Percentiles rank a stretch among this genome's conserved stretches.
These are phyloP conservation scores for Malus sylvestris DNA, from an alignment of 306 rosid species.

Conservation along the genomic window DNA sequence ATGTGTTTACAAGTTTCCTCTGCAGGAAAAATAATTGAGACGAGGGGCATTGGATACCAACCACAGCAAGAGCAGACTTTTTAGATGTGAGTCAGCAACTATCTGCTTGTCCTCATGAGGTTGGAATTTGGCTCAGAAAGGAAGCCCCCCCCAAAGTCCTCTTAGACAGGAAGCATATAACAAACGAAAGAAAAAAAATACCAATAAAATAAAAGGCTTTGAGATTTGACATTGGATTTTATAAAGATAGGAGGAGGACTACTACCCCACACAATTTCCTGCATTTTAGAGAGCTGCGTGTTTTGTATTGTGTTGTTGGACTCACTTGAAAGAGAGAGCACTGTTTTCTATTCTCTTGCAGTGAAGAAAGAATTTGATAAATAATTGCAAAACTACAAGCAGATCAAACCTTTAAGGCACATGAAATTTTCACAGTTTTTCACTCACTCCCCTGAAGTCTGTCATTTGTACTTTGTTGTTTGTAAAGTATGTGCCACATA, in stretches of 20 bases:
- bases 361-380: constrained; percentile 37
- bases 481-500: constrained; percentile 50
- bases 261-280: constrained; percentile 27
- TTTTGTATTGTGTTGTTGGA: constrained; percentile 69
- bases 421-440: constrained; percentile 17
- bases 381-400: constrained; percentile 70
- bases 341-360: constrained; percentile 49
- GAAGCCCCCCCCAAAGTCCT: constrained; percentile 31
- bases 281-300: constrained; percentile 14
- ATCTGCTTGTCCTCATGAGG: constrained; percentile 36
- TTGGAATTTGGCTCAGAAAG: constrained; percentile 54
- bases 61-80: constrained; percentile 23
- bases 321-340: constrained; percentile 24
- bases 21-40: constrained; percentile 18
- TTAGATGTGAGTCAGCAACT: constrained; percentile 8
- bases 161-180: constrained; percentile 41
- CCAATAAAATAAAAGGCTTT: constrained; percentile 14
- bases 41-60: constrained; percentile 26
- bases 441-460: constrained; percentile 38
- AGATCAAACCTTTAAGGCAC: constrained; percentile 36
- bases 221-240: constrained; percentile 49
- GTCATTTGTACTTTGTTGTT: constrained; percentile 49
- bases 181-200: constrained; percentile 21
- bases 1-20: constrained; percentile 8
- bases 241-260: background rate